Evolutionary conservation across 805 yeast genomes (phyloP).

Genomic region (Hanseniaspora nectarophila): DNA sequence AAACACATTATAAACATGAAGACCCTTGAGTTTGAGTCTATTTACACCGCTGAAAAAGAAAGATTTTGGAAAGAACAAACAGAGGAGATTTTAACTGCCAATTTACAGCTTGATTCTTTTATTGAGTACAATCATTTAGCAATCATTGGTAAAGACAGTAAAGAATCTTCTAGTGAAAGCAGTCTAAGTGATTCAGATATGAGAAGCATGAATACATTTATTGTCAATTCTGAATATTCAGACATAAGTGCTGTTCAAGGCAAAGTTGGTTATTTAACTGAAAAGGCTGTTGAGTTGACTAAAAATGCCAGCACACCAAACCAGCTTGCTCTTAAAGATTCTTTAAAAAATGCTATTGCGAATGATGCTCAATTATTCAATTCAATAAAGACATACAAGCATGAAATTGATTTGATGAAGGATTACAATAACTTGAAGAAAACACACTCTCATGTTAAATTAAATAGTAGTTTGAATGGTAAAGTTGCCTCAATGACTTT

Average conservation of each 20-base stretch:
- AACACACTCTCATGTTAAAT: constrained; percentile 27
- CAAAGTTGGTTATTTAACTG: constrained; percentile 29
- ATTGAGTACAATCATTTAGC: constrained; percentile 75
- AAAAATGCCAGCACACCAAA: constrained; percentile 41
- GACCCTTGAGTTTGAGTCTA: constrained; percentile 75
- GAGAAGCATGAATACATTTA: constrained; percentile 22
- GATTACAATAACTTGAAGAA: constrained; percentile 35
- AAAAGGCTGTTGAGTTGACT: constrained; percentile 27
- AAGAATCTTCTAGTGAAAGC: constrained; percentile 22
- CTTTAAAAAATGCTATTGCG: constrained; percentile 48
- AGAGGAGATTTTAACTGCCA: constrained; percentile 64
- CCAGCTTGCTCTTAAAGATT: constrained; percentile 43
- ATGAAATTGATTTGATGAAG: constrained; percentile 35
- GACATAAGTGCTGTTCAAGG: constrained; percentile 27
- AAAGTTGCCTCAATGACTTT: constrained; percentile 31
- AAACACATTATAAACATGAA: constrained; percentile 71
- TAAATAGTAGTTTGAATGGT: background rate
- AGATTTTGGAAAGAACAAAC: constrained; percentile 57
- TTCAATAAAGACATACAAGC: constrained; percentile 33
- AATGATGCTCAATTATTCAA: constrained; percentile 46
- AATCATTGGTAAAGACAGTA: constrained; percentile 41
- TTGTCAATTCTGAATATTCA: constrained; percentile 23
- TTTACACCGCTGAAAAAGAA: constrained; percentile 84
- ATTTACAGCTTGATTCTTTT: constrained; percentile 66
- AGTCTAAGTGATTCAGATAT: constrained; percentile 22